Evolutionary conservation across 2,329 filamentous ascomycete species (phyloP).

Genomic region (Clonostachys chloroleuca): DNA sequence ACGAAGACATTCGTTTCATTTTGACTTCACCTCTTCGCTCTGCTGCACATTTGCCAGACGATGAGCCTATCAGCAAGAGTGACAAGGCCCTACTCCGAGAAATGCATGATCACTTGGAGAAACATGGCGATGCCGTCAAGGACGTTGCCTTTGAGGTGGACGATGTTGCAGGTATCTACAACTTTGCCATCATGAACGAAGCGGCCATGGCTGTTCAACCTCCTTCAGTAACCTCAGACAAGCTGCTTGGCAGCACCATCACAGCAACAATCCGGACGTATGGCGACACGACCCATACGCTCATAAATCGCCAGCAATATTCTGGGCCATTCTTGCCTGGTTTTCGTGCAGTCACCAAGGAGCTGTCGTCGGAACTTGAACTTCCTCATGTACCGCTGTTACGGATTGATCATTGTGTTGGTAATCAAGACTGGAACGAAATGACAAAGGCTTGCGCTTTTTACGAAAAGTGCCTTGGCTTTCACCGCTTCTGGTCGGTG

Average conservation of each 20-base stretch:
- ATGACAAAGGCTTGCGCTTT: conserved; percentile 66
- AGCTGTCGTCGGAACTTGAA: conserved; percentile 25
- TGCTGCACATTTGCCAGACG: conserved; percentile 41
- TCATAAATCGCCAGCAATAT: conserved; percentile 72
- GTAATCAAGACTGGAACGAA: conserved; percentile 93
- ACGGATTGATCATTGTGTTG: conserved; percentile 92
- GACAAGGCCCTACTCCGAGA: conserved; percentile 65
- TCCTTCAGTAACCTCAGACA: conserved; percentile 51
- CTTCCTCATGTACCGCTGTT: conserved; percentile 64
- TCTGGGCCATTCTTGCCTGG: conserved; percentile 77
- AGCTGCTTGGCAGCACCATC: conserved; percentile 60
- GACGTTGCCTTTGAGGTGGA: conserved; percentile 96
- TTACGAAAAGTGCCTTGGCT: conserved; percentile 85
- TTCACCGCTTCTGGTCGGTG: conserved; percentile 97
- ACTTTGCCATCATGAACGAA: conserved; percentile 60
- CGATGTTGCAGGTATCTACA: conserved; percentile 76
- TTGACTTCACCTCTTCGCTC: conserved; percentile 78
- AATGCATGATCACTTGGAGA: conserved; percentile 78
- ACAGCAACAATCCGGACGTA: conserved; percentile 86
- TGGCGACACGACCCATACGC: conserved; percentile 90
- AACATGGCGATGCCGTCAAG: conserved; percentile 90
- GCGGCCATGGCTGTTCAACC: conserved; percentile 59
- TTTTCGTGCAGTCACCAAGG: conserved; percentile 53
- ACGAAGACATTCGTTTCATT: conserved; percentile 74
- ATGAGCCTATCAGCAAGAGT: conserved; percentile 56